These are phyloP conservation scores for Fusarium albosuccineum DNA, from an alignment of 2,329 filamentous ascomycete species.

Conservation along the genomic window DNA sequence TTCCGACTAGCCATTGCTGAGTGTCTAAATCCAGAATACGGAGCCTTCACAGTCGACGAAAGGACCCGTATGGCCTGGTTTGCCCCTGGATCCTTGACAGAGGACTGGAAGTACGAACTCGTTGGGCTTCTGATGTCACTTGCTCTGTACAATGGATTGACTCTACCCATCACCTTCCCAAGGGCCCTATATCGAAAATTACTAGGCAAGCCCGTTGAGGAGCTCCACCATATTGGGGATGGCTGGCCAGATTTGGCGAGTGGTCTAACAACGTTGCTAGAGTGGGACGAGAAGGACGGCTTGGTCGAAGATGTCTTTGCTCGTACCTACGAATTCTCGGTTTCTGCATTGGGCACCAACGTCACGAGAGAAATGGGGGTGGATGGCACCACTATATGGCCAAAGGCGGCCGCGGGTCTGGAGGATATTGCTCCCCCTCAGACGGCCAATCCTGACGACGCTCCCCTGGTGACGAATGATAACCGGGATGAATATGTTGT, in stretches of 20 bases:
- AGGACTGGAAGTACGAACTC: slow-evolving; percentile 90
- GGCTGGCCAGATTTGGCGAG: slow-evolving; percentile 87
- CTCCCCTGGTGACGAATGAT: slow-evolving; percentile 81
- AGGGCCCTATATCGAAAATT: slow-evolving; percentile 86
- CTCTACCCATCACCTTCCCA: slow-evolving; percentile 90
- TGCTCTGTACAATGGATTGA: slow-evolving; percentile 93
- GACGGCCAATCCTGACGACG: slow-evolving; percentile 61
- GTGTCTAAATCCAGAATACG: slow-evolving; percentile 81
- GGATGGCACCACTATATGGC: slow-evolving; percentile 60
- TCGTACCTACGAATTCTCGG: slow-evolving; percentile 88
- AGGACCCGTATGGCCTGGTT: slow-evolving; percentile 90
- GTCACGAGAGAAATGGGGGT: slow-evolving; percentile 69
- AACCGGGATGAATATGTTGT: slow-evolving; percentile 84
- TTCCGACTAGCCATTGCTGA: slow-evolving; percentile 87
- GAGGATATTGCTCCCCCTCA: slow-evolving; percentile 41
- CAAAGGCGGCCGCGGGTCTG: slow-evolving; percentile 59
- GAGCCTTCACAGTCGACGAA: slow-evolving; percentile 83
- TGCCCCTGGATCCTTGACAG: slow-evolving; percentile 82
- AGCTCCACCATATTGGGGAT: slow-evolving; percentile 82
- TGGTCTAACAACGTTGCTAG: slow-evolving; percentile 78
- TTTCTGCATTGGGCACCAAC: slow-evolving; percentile 68
- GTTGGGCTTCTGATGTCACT: slow-evolving; percentile 89
- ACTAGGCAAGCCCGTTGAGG: slow-evolving; percentile 75
- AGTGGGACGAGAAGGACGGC: slow-evolving; percentile 82
- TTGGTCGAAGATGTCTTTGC: slow-evolving; percentile 85